Conservation (phyloP, 2,329 filamentous ascomycete genomes). For the Talaromyces amestolkiae region DNA sequence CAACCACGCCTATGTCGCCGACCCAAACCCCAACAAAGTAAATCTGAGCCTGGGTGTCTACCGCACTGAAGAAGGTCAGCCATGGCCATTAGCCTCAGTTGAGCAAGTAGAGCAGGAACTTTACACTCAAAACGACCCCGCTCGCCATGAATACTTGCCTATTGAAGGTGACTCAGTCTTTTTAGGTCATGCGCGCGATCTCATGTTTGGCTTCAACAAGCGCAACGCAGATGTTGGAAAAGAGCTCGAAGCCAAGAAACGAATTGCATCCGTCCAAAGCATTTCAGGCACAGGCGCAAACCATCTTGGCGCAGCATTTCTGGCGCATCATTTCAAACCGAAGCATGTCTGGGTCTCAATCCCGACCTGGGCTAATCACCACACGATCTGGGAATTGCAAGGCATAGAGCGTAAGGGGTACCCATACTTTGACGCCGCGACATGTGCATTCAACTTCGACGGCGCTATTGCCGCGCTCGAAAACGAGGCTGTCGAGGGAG, state of each 20-base stretch:
- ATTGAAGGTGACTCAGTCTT: conserved; percentile 84
- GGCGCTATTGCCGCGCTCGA: conserved; percentile 78
- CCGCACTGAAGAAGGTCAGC: conserved; percentile 86
- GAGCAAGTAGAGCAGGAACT: conserved; percentile 74
- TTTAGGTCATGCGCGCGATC: conserved; percentile 79
- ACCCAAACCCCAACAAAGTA: conserved; percentile 71
- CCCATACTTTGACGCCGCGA: conserved; percentile 79
- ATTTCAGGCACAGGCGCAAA: conserved; percentile 95
- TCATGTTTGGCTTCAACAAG: conserved; percentile 61
- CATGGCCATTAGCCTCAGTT: conserved; percentile 92
- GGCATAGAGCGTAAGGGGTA: conserved; percentile 80
- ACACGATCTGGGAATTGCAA: conserved; percentile 76
- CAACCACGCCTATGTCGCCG: conserved; percentile 77
- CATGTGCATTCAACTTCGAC: conserved; percentile 44
- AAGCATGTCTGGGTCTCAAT: conserved; percentile 82
- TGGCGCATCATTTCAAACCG: conserved; percentile 76
- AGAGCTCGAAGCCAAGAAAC: conserved; percentile 37
- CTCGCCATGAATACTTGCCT: conserved; percentile 96
- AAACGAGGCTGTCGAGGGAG: conserved; percentile 74
- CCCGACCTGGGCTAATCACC: conserved; percentile 97
- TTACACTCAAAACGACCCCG: conserved; percentile 75
- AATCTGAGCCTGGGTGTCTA: conserved; percentile 90
- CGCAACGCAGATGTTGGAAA: conserved; percentile 52
- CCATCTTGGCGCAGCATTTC: conserved; percentile 87
- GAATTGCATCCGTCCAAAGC: conserved; percentile 74